Conservation (phyloP, 2,329 filamentous ascomycete species). For the Colletotrichum brevisporum region DNA sequence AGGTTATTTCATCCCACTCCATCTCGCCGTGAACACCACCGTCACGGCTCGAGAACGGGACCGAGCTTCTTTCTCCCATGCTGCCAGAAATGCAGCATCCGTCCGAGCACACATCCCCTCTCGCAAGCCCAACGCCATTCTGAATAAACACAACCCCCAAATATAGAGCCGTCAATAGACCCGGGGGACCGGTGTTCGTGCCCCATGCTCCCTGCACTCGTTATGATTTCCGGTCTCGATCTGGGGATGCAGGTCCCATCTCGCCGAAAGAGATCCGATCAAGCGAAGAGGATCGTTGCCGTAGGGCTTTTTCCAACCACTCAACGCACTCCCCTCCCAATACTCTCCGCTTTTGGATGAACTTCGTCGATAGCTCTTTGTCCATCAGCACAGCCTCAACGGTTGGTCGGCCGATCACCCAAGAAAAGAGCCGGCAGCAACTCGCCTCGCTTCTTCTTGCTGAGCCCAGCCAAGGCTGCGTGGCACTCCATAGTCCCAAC, state of each 20-base stretch:
- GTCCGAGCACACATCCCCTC: background rate
- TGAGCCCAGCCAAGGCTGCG: background rate
- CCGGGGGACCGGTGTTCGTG: slow-evolving; percentile 2
- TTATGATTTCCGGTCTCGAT: slow-evolving; percentile 13
- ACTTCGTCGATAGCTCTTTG: slow-evolving; percentile 6
- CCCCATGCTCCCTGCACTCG: slow-evolving; percentile 31
- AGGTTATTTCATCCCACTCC: slow-evolving; percentile 2
- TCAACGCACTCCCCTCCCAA: too few relatives aligned
- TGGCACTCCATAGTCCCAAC: slow-evolving; percentile 6
- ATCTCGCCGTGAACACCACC: slow-evolving; percentile 11
- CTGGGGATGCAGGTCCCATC: too few relatives aligned
- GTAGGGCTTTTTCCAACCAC: background rate
- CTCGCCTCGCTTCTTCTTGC: background rate
- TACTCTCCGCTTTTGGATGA: slow-evolving; percentile 5
- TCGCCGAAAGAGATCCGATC: slow-evolving; percentile 4
- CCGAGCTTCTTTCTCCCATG: slow-evolving; percentile 1
- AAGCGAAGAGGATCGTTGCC: background rate
- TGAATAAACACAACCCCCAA: slow-evolving; percentile 8
- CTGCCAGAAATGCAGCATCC: slow-evolving; percentile 11
- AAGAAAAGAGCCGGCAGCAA: too few relatives aligned
- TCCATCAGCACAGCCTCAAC: background rate
- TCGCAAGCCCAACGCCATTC: slow-evolving; percentile 17
- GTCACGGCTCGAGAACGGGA: slow-evolving; percentile 1
- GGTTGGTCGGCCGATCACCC: too few relatives aligned
- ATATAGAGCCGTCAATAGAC: slow-evolving; percentile 25